Conservation (phyloP, 1,139 yeast species). For the Chernovozyma aurita region DNA sequence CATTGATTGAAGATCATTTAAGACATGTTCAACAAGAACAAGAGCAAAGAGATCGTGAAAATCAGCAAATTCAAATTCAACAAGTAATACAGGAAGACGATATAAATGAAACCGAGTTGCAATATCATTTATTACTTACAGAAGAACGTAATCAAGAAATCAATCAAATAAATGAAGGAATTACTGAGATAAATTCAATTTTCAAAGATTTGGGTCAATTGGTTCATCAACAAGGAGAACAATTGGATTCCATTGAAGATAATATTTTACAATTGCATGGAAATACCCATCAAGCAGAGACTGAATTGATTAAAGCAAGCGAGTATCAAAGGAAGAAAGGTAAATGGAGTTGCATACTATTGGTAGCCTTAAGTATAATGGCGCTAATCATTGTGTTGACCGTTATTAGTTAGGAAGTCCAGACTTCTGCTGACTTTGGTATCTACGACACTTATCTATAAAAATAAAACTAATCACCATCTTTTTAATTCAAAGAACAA, state of each 20-base stretch:
- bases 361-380: conserved; percentile 42
- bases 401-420: conserved; percentile 28
- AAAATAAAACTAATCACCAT: too few species aligned
- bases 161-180: conserved; percentile 67
- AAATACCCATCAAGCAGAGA: conserved; percentile 66
- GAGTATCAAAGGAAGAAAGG: conserved; percentile 66
- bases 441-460: too few species aligned
- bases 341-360: conserved; percentile 67
- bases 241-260: conserved; percentile 77
- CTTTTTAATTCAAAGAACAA: too few species aligned
- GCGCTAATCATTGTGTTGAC: conserved; percentile 37
- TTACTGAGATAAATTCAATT: conserved; percentile 77
- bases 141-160: conserved; percentile 75
- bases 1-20: conserved; percentile 17
- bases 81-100: conserved; percentile 37
- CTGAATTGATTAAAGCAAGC: conserved; percentile 68
- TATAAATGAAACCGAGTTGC: conserved; percentile 58
- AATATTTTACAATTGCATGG: conserved; percentile 63
- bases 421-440: too few species aligned
- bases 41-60: background rate
- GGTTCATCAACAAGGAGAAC: conserved; percentile 80
- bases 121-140: conserved; percentile 63
- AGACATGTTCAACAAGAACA: conserved; percentile 18
- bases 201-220: conserved; percentile 75
- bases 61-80: conserved; percentile 24